Evolutionary conservation across 2,329 filamentous ascomycete species (phyloP).

Genomic region (Macroventuria anomochaeta): DNA sequence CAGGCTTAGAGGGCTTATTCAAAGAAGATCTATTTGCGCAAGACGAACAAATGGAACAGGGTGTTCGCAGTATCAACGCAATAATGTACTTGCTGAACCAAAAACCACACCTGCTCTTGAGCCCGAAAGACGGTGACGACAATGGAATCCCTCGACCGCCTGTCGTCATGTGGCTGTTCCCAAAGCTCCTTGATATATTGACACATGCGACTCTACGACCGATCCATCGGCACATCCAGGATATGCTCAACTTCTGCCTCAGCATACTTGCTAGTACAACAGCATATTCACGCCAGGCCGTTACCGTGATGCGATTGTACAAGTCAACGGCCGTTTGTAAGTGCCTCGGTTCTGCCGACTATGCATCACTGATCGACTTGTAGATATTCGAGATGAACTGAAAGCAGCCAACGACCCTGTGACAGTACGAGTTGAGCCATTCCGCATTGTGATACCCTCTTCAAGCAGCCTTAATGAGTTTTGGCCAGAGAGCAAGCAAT

Average conservation of each 20-base stretch:
- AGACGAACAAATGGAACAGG: constrained; percentile 64
- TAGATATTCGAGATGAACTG: constrained; percentile 57
- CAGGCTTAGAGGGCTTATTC: constrained; percentile 73
- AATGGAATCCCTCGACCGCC: constrained; percentile 49
- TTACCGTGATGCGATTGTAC: constrained; percentile 45
- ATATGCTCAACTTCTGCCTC: constrained; percentile 49
- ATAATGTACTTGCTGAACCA: constrained; percentile 76
- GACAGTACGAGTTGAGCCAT: constrained; percentile 15
- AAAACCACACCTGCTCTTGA: constrained; percentile 71
- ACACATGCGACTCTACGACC: constrained; percentile 50
- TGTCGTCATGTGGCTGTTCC: constrained; percentile 61
- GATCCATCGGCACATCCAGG: constrained; percentile 48
- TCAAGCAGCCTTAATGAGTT: constrained; percentile 47
- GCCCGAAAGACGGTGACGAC: constrained; percentile 36
- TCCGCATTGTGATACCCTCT: constrained; percentile 48
- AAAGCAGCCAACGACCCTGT: constrained; percentile 41
- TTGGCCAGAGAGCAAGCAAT: constrained; percentile 49
- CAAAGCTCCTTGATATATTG: constrained; percentile 59
- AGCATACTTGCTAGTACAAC: constrained; percentile 44
- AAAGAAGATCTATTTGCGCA: constrained; percentile 73
- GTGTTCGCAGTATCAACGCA: constrained; percentile 77
- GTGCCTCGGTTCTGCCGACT: constrained; percentile 5
- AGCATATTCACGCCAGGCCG: constrained; percentile 46
- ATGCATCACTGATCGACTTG: constrained; percentile 3
- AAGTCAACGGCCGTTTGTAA: constrained; percentile 52